Conservation (phyloP, 345 rosid species). For the Acer negundo region DNA sequence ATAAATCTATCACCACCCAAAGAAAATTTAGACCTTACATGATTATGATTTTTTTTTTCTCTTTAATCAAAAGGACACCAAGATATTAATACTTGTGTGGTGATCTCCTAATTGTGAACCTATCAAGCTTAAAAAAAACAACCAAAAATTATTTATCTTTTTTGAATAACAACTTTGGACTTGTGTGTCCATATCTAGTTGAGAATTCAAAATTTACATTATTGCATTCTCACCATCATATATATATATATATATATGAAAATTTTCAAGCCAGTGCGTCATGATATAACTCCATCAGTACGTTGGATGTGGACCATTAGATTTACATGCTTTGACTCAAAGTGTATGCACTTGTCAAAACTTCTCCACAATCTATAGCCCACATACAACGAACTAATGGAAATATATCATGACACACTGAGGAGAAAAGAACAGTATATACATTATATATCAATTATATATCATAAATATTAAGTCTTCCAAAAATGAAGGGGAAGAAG, state of each 20-base stretch:
- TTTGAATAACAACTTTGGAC: constrained; percentile 6
- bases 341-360: too few species aligned
- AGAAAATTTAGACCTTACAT: neutral
- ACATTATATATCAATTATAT: too few species aligned
- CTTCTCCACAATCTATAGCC: too few species aligned
- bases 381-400: too few species aligned
- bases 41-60: neutral
- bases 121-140: constrained; percentile 1
- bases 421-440: too few species aligned
- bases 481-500: constrained; percentile 6
- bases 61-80: neutral
- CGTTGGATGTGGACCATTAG: too few species aligned
- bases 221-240: neutral
- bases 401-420: too few species aligned
- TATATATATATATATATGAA: too few species aligned
- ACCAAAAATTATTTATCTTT: neutral
- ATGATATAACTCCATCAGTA: too few species aligned
- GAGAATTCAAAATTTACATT: neutral
- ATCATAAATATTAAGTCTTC: neutral
- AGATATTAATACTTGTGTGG: neutral
- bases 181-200: neutral
- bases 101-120: neutral
- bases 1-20: neutral
- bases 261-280: too few species aligned
- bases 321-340: too few species aligned